Conservation (phyloP, 495 filamentous ascomycete genomes). For the Trichoderma erinaceum region DNA sequence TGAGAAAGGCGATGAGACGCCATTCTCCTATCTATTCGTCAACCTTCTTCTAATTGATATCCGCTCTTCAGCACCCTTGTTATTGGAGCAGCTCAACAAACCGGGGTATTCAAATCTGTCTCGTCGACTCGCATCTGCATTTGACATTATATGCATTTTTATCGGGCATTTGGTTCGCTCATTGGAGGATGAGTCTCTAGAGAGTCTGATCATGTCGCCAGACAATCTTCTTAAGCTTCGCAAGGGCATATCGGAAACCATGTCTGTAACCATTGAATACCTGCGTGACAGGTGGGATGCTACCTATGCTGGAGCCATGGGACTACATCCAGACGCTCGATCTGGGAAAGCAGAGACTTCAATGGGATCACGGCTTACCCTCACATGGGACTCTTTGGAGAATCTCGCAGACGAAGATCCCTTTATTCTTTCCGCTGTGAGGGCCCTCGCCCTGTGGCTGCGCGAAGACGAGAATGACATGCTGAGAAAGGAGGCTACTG, state of each 20-base stretch:
- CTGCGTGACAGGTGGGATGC: conserved; percentile 61
- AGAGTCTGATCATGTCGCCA: conserved; percentile 35
- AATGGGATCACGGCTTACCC: conserved; percentile 30
- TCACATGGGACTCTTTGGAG: conserved; percentile 48
- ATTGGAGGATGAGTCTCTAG: conserved; percentile 31
- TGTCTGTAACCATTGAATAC: conserved; percentile 55
- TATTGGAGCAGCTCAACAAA: conserved; percentile 49
- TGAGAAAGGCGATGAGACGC: conserved; percentile 32
- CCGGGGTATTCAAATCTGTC: conserved; percentile 42
- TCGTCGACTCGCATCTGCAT: conserved; percentile 50
- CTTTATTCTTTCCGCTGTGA: conserved; percentile 47
- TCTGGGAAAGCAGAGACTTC: conserved; percentile 26
- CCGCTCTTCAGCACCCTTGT: conserved; percentile 52
- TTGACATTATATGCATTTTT: conserved; percentile 53
- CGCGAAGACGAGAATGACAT: conserved; percentile 56
- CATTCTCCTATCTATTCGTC: conserved; percentile 54
- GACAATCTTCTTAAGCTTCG: conserved; percentile 54
- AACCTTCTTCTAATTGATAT: conserved; percentile 56
- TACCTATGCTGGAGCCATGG: conserved; percentile 46
- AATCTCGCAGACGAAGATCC: conserved; percentile 33
- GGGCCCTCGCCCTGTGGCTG: conserved; percentile 53
- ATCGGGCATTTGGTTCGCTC: conserved; percentile 50
- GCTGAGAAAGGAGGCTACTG: conserved; percentile 46
- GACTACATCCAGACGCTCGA: conserved; percentile 44
- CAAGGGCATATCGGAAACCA: conserved; percentile 49